These are phyloP conservation scores for Pleurotus pulmonarius DNA, from an alignment of 768 basidiomycete species.

Conservation along the genomic window DNA sequence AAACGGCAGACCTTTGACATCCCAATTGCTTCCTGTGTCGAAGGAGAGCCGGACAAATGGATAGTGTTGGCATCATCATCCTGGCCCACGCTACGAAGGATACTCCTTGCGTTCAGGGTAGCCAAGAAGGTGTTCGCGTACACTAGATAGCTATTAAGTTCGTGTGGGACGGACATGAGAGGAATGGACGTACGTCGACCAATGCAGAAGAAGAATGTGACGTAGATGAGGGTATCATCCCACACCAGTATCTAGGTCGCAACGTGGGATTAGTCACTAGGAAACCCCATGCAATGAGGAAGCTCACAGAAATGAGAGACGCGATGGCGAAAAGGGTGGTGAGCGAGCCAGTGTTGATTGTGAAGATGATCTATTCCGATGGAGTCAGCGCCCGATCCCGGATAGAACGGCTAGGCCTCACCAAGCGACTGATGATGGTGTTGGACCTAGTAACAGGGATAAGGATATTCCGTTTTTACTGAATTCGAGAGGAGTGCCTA, in stretches of 20 bases:
- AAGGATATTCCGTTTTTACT: neutral
- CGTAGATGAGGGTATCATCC: constrained; percentile 49
- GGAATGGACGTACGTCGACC: constrained; percentile 40
- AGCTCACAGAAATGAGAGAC: constrained; percentile 49
- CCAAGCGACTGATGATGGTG: constrained; percentile 43
- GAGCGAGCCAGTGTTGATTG: constrained; percentile 37
- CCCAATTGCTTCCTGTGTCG: neutral
- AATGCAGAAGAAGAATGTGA: constrained; percentile 57
- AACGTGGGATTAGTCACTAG: neutral
- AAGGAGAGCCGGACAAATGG: constrained; percentile 28
- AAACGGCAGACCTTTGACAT: no score
- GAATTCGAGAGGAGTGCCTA: constrained; percentile 11
- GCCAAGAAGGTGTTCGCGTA: constrained; percentile 62
- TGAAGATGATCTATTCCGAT: constrained; percentile 33
- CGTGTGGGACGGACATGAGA: neutral
- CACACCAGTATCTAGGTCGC: constrained; percentile 40
- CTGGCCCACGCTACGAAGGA: constrained; percentile 40
- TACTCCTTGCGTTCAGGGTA: constrained; percentile 51
- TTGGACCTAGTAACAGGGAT: constrained; percentile 31
- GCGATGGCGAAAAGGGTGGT: constrained; percentile 53
- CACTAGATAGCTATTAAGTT: constrained; percentile 25
- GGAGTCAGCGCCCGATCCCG: neutral
- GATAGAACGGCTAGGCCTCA: constrained; percentile 17
- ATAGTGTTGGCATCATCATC: constrained; percentile 42
- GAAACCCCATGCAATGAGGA: neutral